Base-by-base conservation (phyloP, 352 stramenopile genomes). In the Saprolegnia diclina region DNA sequence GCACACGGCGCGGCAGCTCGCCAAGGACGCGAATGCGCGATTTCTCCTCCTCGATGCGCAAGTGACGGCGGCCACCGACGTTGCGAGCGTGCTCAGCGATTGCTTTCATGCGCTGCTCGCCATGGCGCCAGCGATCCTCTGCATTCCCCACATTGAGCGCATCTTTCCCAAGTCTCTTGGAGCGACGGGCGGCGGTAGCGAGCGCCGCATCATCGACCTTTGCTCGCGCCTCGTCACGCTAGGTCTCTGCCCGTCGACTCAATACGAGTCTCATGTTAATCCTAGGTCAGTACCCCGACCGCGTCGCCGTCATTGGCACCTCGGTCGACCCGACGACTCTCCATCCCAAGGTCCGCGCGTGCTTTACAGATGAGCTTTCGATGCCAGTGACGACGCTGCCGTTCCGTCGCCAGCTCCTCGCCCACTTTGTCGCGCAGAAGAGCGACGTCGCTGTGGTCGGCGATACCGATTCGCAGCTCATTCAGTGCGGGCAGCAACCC, bases 401-500 rank as follows among this genome's bases (percentile, higher is more conserved):
- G 68, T 80, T 56, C 88, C 81, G 0, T 72, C 48, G 46, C 1
- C 18, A 61, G n/a, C 38, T 69, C 5, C 50, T 69, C n/a, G 7
- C 45, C 19, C 22, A 62, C 42, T 59, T 59, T 24, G 1, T 26
- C 0, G 13, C 45, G 29, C 26, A 18, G 5, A 26, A 18, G 7
- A 29, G n/a, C 2, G n/a, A 55, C 11, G 14, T 6, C 45, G 10
- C 19, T 18, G 3, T n/a, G 24, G 19, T 26, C 35, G 35, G 9
- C 11, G 52, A 59, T 14, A n/a, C 52, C 3, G 37, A 59, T 45
- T 32, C 63, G 5, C n/a, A 90, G 32, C 78, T 81, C 5, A 77
- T 91, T 46, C 86, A 87, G 4, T 90, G 88, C 64, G 85, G 87
- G n/a, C 87, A 94, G 54, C 78, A 79, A 37, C 83, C 83, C 42